phyloP scores from a whole-genome alignment of 78 protist species.

The Bodo saltans region DNA sequence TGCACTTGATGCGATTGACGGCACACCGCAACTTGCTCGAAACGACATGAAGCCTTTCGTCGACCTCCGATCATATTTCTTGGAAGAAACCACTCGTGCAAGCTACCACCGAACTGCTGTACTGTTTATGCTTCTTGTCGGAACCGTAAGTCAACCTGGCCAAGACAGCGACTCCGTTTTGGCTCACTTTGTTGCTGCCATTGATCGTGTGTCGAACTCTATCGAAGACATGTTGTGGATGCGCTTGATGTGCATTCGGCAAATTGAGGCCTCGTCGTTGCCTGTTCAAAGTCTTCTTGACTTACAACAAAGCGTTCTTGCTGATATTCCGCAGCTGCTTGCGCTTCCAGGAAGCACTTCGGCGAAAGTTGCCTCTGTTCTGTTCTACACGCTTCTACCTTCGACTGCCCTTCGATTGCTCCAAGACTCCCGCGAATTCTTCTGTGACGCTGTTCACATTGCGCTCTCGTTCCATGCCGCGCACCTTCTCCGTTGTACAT shows the following conservation, averaged over 20 bases:
- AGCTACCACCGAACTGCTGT: background rate
- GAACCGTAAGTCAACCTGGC: background rate
- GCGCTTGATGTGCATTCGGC: background rate
- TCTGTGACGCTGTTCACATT: background rate
- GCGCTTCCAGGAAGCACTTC: background rate
- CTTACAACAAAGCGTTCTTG: too few relatives aligned
- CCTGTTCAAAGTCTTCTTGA: too few relatives aligned
- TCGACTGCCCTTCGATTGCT: background rate
- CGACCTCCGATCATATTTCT: too few relatives aligned
- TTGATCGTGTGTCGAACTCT: background rate
- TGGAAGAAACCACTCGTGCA: too few relatives aligned
- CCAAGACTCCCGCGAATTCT: background rate
- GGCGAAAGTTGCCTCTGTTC: background rate
- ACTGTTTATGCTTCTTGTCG: background rate
- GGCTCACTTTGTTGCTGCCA: background rate
- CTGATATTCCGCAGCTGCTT: too few relatives aligned
- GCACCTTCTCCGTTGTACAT: too few relatives aligned
- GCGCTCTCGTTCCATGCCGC: background rate
- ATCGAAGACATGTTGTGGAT: background rate
- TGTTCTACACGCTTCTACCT: background rate
- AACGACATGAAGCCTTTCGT: too few relatives aligned
- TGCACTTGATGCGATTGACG: too few relatives aligned
- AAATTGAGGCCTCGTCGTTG: too few relatives aligned
- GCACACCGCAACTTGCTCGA: too few relatives aligned
- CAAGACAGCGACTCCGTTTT: background rate